Conservation (phyloP, 2,329 filamentous ascomycete genomes). For the Venturia pyrina region DNA sequence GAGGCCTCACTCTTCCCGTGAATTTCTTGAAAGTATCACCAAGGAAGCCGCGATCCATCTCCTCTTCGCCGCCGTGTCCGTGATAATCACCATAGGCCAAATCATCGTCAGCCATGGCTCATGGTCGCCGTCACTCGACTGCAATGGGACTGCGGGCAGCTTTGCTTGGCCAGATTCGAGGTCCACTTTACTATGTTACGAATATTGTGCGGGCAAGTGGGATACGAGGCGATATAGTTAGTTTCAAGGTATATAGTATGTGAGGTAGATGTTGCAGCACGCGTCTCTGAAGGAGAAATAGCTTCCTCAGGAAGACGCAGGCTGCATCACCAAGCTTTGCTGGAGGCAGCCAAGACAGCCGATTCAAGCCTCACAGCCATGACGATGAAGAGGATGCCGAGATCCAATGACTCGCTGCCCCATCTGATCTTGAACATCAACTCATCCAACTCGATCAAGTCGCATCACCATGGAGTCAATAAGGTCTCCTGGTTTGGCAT, state of each 20-base stretch:
- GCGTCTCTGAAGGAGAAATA: background rate
- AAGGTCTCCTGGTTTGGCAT: too few relatives aligned
- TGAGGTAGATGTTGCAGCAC: background rate
- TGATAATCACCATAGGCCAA: conserved; percentile 47
- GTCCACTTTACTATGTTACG: background rate
- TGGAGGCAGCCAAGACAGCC: too few relatives aligned
- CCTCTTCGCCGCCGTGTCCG: conserved; percentile 24
- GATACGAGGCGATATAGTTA: background rate
- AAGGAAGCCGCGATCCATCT: conserved; percentile 40
- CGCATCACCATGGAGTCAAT: too few relatives aligned
- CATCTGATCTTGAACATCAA: too few relatives aligned
- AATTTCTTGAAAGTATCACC: conserved; percentile 8
- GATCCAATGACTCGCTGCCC: too few relatives aligned
- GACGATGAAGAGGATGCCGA: background rate
- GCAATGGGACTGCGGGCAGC: background rate
- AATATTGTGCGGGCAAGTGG: background rate
- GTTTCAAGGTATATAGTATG: background rate
- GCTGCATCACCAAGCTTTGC: background rate
- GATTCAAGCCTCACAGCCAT: background rate
- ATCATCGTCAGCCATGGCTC: conserved; percentile 33
- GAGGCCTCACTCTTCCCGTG: background rate
- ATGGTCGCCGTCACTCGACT: background rate
- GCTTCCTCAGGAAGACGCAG: background rate
- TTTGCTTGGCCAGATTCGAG: background rate
- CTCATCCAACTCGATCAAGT: too few relatives aligned